Evolutionary conservation across 169 alveolate genomes (phyloP), one percentile per base, ranked within the genome.

Genomic region (Amoebophrya sp.): DNA sequence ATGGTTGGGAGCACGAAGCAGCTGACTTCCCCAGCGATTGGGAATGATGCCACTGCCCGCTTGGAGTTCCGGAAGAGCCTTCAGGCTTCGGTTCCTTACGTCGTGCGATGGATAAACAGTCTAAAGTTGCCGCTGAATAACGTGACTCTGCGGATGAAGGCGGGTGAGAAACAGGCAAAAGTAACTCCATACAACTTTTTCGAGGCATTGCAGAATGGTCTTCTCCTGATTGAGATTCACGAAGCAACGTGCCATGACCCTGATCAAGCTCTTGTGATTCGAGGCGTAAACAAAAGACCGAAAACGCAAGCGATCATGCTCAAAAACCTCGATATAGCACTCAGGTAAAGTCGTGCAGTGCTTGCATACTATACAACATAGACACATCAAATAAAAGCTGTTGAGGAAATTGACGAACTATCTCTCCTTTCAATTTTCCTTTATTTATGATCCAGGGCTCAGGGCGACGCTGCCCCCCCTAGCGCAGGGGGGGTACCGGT

Each of bases 51-150:
- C 2, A 36, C 83, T 36, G 33, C 2, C 39, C 83, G 83, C 39
- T 36, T 65, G 83, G 83, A 65, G 2, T 65, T 26, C 33, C 2
- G 26, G 2, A 1, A 18, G 83, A 29, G 83, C 39, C 26, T 65
- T 6, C 83, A 65, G 26, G 33, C 12, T 1, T 65, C 83, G 36
- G 26, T 65, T 36, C 83, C 83, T 36, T 65, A 26, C 26, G n/a
- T 65, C 83, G 83, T 65, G 83, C 83, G 83, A 26, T 65, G 83
- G 83, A 65, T 65, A 6, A 65, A 65, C 83, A 29, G n/a, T 36
- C 83, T 65, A 36, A 6, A 18, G 2, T 18, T 65, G 33, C 83
- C 83, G 33, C 26, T 65, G 38, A 36, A 65, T 29, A 65, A 65
- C 33, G 83, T 65, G 36, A 18, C n/a, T 6, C 26, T 65, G 36